A percentile compares a stretch with the other conserved stretches of the same genome.
These are phyloP conservation scores for Pelargonium exstipulatum DNA, from an alignment of 441 rosid genomes.

Conservation along the genomic window DNA sequence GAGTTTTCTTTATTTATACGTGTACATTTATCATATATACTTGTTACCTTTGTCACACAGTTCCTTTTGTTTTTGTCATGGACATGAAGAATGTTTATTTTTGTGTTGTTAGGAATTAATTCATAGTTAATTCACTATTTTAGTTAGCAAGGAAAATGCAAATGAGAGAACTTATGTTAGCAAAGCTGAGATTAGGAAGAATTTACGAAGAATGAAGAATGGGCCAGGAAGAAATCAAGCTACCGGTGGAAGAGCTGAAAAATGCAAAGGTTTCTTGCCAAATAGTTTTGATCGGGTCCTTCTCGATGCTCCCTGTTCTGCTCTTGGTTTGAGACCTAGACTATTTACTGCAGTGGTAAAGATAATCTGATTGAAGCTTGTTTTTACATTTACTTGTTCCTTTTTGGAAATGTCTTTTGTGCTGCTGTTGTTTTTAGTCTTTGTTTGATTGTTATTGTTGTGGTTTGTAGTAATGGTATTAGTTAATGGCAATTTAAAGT, in stretches of 20 bases:
- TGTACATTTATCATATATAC: not conserved
- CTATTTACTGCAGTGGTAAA: conserved; percentile 80
- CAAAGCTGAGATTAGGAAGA: conserved; percentile 70
- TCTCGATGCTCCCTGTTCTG: conserved; percentile 97
- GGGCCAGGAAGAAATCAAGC: conserved; percentile 84
- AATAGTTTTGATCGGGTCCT: conserved; percentile 86
- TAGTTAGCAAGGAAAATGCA: conserved; percentile 54
- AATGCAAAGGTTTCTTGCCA: conserved; percentile 71
- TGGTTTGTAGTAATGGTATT: not conserved
- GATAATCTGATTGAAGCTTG: conserved; percentile 12
- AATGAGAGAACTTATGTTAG: conserved; percentile 46
- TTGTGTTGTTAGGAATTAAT: conserved; percentile 21
- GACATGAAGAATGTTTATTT: conserved; percentile 11
- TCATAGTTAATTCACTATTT: conserved; percentile 30
- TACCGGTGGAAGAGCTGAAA: conserved; percentile 69
- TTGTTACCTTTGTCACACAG: no score
- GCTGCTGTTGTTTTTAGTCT: not conserved
- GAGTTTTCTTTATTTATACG: not conserved
- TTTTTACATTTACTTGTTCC: not conserved
- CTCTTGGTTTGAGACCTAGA: conserved; percentile 95
- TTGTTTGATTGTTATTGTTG: not conserved
- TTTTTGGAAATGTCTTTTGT: no score
- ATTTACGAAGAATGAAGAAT: conserved; percentile 62
- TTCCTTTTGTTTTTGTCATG: not conserved
- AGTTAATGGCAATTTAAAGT: not conserved